Conservation (phyloP, 1,139 yeast genomes). For the Keqinozyma sinolaborantium region DNA sequence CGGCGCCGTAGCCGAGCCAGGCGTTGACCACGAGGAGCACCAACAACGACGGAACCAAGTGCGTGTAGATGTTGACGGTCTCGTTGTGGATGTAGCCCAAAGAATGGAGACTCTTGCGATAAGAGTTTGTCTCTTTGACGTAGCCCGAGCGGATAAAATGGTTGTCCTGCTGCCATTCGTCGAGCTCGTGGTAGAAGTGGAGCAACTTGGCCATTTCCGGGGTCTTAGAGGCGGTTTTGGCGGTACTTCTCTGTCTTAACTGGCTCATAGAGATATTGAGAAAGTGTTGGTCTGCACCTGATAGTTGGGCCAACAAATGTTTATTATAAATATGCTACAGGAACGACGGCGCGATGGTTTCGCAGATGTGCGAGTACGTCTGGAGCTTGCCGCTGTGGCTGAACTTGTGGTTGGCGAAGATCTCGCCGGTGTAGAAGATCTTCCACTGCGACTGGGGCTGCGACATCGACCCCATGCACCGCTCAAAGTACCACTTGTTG, state of each 20-base stretch:
- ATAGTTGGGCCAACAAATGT: background rate
- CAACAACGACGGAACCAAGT: conserved; percentile 62
- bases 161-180: conserved; percentile 86
- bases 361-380: conserved; percentile 28
- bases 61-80: conserved; percentile 78
- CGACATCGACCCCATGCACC: conserved; percentile 71
- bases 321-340: conserved; percentile 1
- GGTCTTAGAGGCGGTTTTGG: background rate
- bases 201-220: conserved; percentile 6
- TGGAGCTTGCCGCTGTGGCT: conserved; percentile 26
- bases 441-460: conserved; percentile 59
- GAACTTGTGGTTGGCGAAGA: conserved; percentile 31
- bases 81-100: conserved; percentile 78
- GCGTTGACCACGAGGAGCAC: conserved; percentile 21
- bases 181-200: conserved; percentile 44
- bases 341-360: conserved; percentile 33
- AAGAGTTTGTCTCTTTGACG: conserved; percentile 65
- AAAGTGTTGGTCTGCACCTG: background rate
- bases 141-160: conserved; percentile 74
- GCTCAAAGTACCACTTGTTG: conserved; percentile 95
- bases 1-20: conserved; percentile 1
- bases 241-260: background rate
- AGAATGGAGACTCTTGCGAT: conserved; percentile 47
- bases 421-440: conserved; percentile 63
- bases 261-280: background rate